A percentile compares a stretch with the other conserved stretches of the same genome.
Conservation (phyloP, 306 rosid species). For the apple (Malus domestica) region ASM211411v1 NC_041799.1:40108501-40109000, state of each 20-base stretch:
- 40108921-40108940: neutral
- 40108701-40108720: neutral
- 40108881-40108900: neutral
- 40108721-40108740: neutral
- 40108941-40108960: neutral
- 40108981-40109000: too few species aligned
- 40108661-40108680: constrained; percentile 14
- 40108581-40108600: constrained; percentile 72
- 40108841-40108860: neutral
- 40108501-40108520: constrained; percentile 58
- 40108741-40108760: neutral
- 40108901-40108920: neutral
- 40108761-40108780: neutral
- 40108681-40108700: constrained; percentile 7
- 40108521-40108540: constrained; percentile 71
- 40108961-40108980: too few species aligned
- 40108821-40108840: neutral
- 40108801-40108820: neutral
- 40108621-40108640: neutral
- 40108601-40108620: constrained; percentile 50
- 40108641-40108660: constrained; percentile 4
- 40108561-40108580: constrained; percentile 74
- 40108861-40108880: neutral
- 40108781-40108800: neutral
- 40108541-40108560: constrained; percentile 80